Base-by-base conservation (phyloP, 768 basidiomycete species). In the Pleurotus sapidus region DNA sequence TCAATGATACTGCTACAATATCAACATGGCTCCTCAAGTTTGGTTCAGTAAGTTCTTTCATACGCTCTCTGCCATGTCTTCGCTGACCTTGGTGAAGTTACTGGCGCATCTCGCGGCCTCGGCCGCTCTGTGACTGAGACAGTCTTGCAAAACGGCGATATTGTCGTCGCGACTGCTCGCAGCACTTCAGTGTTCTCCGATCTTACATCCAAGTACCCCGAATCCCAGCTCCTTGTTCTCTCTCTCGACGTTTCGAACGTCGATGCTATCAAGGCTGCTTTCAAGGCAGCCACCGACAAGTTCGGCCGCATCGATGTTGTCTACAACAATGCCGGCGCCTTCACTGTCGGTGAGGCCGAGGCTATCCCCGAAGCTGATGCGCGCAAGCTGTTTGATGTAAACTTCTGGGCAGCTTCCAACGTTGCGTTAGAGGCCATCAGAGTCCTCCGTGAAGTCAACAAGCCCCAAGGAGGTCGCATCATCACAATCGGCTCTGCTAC, bases 241-340 rank as follows among this genome's bases (percentile, higher is more conserved):
- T 63, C 65, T 24, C 63, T 74, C 39, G 76, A 80, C 53, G 74
- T 79, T 18, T 70, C 63, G n/a, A 57, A 64, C 23, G 60, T 60
- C 1, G 60, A 63, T 15, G 70, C 74, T 7, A 68, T 77, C 42
- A 57, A 30, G 11, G 49, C 58, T 7, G 74, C 68, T 2, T 79
- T 78, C 57, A 60, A 57, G 23, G 53, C 61, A 56, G 71, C 70
- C 2, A 50, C 66, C 45, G 64, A 65, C 25, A 61, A 57, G 20
- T 78, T 74, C 57, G 77, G 73, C 15, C 62, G 70, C 12, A 57
- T 77, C 15, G 78, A 80, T 38, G 56, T 76, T 49, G 74, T 78
- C 12, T 67, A 72, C 56, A 80, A 74, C 58, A 79, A 78, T 55
- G 78, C 78, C 4, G 78, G 73, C 1, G 58, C 58, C 46, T 62